These are phyloP conservation scores for Solanum boliviense DNA, from an alignment of 257 asterid genomes.

Conservation along the genomic window DNA sequence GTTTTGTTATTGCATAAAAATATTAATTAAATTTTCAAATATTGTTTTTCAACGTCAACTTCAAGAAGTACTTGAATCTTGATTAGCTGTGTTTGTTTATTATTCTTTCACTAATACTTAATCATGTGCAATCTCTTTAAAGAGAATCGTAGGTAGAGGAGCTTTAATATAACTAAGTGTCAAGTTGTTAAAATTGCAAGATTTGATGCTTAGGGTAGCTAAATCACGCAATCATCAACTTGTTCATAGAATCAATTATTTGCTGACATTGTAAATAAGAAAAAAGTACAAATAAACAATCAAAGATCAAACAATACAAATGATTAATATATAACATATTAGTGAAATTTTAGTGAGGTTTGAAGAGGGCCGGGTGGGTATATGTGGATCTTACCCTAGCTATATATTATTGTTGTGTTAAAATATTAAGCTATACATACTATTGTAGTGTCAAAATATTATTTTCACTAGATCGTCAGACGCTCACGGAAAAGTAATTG, in stretches of 20 bases:
- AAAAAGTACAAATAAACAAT: neutral
- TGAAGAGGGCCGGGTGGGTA: no score
- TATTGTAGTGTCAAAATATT: no score
- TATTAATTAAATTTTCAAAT: neutral
- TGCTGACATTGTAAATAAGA: neutral
- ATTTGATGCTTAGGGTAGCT: neutral
- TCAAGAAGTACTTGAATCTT: neutral
- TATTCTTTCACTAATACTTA: neutral
- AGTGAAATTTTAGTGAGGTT: no score
- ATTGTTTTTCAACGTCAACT: neutral
- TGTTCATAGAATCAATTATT: neutral
- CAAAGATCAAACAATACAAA: neutral
- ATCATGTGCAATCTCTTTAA: neutral
- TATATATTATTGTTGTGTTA: no score
- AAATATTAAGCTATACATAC: no score
- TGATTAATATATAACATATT: neutral
- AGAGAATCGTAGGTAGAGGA: neutral
- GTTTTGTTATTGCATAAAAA: neutral
- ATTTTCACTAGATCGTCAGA: no score
- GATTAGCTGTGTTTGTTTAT: neutral
- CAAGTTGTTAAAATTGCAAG: neutral
- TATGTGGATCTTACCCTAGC: no score
- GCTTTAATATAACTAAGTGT: neutral
- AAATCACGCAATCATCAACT: neutral
- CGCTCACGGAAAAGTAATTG: no score